phyloP scores from a whole-genome alignment of 192 early-diverging fungal species.

The Rhizoclosmatium sp. region DNA sequence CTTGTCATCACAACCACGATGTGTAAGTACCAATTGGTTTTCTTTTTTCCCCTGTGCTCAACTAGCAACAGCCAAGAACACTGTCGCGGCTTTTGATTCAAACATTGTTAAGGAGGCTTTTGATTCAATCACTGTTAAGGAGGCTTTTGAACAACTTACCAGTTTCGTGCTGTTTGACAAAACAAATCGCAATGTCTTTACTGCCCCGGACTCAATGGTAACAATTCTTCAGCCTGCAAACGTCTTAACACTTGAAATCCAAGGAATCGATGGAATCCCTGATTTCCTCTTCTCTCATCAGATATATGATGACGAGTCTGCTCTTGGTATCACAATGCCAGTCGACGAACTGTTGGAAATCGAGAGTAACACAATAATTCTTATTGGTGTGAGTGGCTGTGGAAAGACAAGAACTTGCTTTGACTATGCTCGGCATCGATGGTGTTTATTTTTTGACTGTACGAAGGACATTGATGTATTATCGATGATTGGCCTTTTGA shows the following conservation, averaged over 20 bases:
- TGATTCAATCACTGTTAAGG: not conserved
- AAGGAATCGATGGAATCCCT: constrained; percentile 12
- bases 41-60: too few relatives aligned
- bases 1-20: too few relatives aligned
- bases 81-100: not conserved
- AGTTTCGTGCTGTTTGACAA: not conserved
- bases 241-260: constrained; percentile 18
- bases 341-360: constrained; percentile 25
- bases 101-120: not conserved
- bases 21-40: too few relatives aligned
- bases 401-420: constrained; percentile 24
- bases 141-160: constrained; percentile 10
- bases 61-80: too few relatives aligned
- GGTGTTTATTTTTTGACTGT: constrained; percentile 12
- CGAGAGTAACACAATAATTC: constrained; percentile 6
- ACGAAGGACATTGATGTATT: not conserved
- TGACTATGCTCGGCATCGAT: constrained; percentile 16
- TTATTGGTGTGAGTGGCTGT: constrained; percentile 27
- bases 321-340: constrained; percentile 24
- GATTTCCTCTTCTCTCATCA: constrained; percentile 27
- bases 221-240: constrained; percentile 5
- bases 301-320: constrained; percentile 23
- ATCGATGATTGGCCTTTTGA: not conserved
- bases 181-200: constrained; percentile 11
- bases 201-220: constrained; percentile 1